Evolutionary conservation across 345 rosid genomes (phyloP), one percentile per base, ranked within the genome.

Genomic region (Crucihimalaya himalaica): DNA sequence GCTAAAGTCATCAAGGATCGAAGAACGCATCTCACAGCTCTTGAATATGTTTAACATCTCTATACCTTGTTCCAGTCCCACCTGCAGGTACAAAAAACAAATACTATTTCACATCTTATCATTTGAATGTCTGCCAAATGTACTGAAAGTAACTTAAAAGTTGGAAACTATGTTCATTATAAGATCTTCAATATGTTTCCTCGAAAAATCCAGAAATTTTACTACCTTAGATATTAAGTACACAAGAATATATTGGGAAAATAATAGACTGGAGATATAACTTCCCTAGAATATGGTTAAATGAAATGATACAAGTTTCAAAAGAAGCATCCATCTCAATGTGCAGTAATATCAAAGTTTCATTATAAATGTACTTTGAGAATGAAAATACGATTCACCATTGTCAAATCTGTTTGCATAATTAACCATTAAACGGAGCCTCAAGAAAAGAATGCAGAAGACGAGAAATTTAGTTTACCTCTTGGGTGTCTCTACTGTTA

Each of bases 401-500:
- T 51, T 50, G 21, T 53, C 61, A 51, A 61, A 27, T 47, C 9
- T 16, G 40, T 61, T 50, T 37, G 7, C 40, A 50, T 62, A 6
- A 61, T 42, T 25, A 15, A 51, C n/a, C 35, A 35, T 35, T 0
- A 4, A 35, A 34, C 6, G 13, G 15, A 48, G n/a, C 31, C 7
- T 39, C 52, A 40, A 23, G 69, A 40, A 51, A 29, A 28, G 32
- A 42, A 63, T 42, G 56, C 37, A 52, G 4, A 42, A 45, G 67
- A 66, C 3, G 19, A 40, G 15, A 23, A 56, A 4, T 20, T 21
- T 63, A 50, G 13, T 60, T 65, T 81, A 92, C 97, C 94, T 89
- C 96, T 83, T 89, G 97, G 74, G 97, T 88, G 68, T 92, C 97
- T 78, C 96, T 86, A 72, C 96, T 89, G 82, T 91, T 91, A 72